Conservation (phyloP, 257 asterid species). For the Rauvolfia tetraphylla region DNA sequence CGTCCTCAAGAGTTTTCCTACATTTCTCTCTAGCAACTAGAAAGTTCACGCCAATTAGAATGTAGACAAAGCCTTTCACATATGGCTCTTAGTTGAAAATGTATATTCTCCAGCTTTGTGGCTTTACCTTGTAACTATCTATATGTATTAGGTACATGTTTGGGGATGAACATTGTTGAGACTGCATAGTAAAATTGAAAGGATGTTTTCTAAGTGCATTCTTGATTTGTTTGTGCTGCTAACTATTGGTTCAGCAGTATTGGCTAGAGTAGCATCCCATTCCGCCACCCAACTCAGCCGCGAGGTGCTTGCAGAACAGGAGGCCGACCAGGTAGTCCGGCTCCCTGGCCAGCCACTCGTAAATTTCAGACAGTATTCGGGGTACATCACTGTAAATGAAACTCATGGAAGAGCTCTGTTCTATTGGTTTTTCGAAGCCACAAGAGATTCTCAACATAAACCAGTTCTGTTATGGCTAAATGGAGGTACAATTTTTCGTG, state of each 20-base stretch:
- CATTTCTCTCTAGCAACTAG: no score
- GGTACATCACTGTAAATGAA: conserved; percentile 18
- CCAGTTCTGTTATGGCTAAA: conserved; percentile 23
- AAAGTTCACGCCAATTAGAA: no score
- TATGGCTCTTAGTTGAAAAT: no score
- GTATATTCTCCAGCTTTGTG: no score
- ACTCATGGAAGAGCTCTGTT: conserved; percentile 26
- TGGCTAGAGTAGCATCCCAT: background rate
- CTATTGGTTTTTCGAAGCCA: conserved; percentile 28
- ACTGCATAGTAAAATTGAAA: background rate
- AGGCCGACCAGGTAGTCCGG: conserved; percentile 16
- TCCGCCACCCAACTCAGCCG: background rate
- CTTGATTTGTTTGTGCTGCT: background rate
- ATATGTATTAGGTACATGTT: no score
- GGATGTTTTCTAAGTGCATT: conserved; percentile 3
- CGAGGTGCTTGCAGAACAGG: conserved; percentile 8
- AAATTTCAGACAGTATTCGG: conserved; percentile 18
- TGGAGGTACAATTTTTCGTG: conserved; percentile 20
- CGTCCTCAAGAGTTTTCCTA: no score
- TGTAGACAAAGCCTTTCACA: no score
- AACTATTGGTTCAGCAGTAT: conserved; percentile 1
- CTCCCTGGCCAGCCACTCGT: conserved; percentile 23
- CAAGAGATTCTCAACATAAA: conserved; percentile 7
- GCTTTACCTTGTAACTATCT: no score
- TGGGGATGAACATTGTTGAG: no score